Conservation (phyloP, 2,329 filamentous ascomycete species). For the Dothistroma pini region DNA sequence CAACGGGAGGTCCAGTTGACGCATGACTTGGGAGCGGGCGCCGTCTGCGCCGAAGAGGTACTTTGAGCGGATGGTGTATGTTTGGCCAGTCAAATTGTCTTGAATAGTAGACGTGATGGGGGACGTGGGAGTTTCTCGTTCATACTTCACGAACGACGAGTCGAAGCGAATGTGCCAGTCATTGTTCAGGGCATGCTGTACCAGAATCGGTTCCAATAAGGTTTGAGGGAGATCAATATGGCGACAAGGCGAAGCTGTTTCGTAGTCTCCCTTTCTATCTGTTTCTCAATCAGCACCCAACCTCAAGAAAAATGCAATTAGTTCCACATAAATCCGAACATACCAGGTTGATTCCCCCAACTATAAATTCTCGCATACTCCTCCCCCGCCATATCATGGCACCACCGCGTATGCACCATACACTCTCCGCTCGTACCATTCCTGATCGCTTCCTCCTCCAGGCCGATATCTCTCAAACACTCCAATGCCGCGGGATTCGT, state of each 20-base stretch:
- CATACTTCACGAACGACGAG: constrained; percentile 35
- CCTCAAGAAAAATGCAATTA: background rate
- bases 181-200: constrained; percentile 36
- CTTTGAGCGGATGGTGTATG: constrained; percentile 50
- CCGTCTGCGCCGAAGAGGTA: constrained; percentile 61
- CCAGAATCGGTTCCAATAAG: constrained; percentile 43
- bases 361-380: constrained; percentile 42
- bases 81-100: constrained; percentile 35
- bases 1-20: constrained; percentile 48
- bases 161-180: constrained; percentile 43
- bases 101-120: constrained; percentile 37
- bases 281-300: background rate
- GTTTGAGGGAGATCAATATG: constrained; percentile 45
- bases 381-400: constrained; percentile 43
- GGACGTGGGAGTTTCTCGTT: constrained; percentile 20
- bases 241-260: constrained; percentile 40
- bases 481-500: constrained; percentile 56
- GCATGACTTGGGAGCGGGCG: constrained; percentile 45
- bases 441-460: constrained; percentile 37
- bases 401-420: constrained; percentile 45
- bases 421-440: constrained; percentile 34
- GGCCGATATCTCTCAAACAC: constrained; percentile 45
- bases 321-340: background rate
- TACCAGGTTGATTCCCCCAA: constrained; percentile 42
- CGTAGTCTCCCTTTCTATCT: constrained; percentile 39